phyloP scores from a whole-genome alignment of 2,329 filamentous ascomycete species.

The Mycocentrospora acerina region DNA sequence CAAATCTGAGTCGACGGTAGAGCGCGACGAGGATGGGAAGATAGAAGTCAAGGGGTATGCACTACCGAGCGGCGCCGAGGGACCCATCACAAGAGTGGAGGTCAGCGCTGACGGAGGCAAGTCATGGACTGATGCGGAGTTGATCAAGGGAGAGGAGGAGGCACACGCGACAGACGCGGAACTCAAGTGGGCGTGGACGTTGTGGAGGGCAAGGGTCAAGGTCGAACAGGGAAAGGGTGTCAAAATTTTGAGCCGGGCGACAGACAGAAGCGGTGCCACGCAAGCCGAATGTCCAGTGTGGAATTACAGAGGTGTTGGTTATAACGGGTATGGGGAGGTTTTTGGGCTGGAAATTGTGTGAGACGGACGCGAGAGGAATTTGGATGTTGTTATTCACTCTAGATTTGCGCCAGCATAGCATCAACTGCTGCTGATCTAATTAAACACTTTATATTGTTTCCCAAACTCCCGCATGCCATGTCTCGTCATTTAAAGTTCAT shows the following conservation, averaged over 20 bases:
- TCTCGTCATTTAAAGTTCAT: conserved; percentile 7
- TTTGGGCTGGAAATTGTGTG: conserved; percentile 50
- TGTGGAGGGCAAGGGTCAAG: conserved; percentile 54
- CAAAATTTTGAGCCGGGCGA: conserved; percentile 56
- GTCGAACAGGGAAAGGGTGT: conserved; percentile 45
- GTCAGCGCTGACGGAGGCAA: conserved; percentile 53
- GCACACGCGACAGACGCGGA: conserved; percentile 24
- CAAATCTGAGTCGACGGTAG: conserved; percentile 46
- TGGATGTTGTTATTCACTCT: too few species aligned
- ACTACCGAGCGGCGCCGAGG: conserved; percentile 54
- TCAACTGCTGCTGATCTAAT: too few species aligned
- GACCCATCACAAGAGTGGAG: conserved; percentile 57
- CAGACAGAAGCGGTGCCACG: conserved; percentile 55
- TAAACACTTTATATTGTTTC: background rate
- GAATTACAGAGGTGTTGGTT: conserved; percentile 62
- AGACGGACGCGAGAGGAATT: conserved; percentile 1
- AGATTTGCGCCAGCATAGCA: too few species aligned
- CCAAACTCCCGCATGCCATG: conserved; percentile 17
- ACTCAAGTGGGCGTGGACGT: conserved; percentile 58
- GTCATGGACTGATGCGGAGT: conserved; percentile 53
- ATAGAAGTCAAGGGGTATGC: conserved; percentile 58
- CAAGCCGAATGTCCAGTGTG: conserved; percentile 54
- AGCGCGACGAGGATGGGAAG: conserved; percentile 41
- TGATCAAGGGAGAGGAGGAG: conserved; percentile 27
- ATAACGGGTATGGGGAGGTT: conserved; percentile 61